Percentiles rank a stretch among this genome's conserved stretches.
These are phyloP conservation scores for Grigorovia humatica DNA, from an alignment of 805 yeast genomes.

Conservation along the genomic window DNA sequence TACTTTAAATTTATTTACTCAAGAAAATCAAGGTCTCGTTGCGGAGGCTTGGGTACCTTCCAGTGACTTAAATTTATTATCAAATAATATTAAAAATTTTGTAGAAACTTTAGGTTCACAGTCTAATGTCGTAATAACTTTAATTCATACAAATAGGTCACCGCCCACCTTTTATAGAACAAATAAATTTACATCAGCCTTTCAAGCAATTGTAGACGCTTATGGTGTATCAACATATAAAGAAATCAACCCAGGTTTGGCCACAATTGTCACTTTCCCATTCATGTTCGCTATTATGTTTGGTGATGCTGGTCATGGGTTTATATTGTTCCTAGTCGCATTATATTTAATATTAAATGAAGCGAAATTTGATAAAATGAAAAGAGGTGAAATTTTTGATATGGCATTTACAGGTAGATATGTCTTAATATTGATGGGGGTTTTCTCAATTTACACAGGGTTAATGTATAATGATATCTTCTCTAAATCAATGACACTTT, in stretches of 20 bases:
- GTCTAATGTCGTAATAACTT: slow-evolving; percentile 46
- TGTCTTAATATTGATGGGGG: slow-evolving; percentile 83
- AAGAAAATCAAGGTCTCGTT: slow-evolving; percentile 72
- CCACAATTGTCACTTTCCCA: slow-evolving; percentile 92
- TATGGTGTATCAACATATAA: slow-evolving; percentile 89
- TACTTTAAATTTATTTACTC: slow-evolving; percentile 67
- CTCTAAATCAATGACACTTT: slow-evolving; percentile 81
- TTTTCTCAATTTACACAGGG: slow-evolving; percentile 93
- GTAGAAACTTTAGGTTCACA: slow-evolving; percentile 26
- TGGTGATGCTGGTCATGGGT: slow-evolving; percentile 97
- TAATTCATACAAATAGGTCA: slow-evolving; percentile 63
- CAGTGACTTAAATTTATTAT: slow-evolving; percentile 58
- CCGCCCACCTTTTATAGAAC: slow-evolving; percentile 95
- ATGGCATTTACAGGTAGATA: slow-evolving; percentile 95
- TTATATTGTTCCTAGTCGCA: slow-evolving; percentile 69
- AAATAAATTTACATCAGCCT: slow-evolving; percentile 89
- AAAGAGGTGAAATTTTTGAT: slow-evolving; percentile 87
- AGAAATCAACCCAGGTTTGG: slow-evolving; percentile 92
- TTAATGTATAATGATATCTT: slow-evolving; percentile 87
- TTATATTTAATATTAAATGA: slow-evolving; percentile 64
- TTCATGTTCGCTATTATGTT: slow-evolving; percentile 99
- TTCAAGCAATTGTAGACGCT: slow-evolving; percentile 89
- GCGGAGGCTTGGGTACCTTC: slow-evolving; percentile 98
- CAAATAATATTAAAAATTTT: slow-evolving; percentile 48
- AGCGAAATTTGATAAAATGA: slow-evolving; percentile 50